phyloP scores from a whole-genome alignment of 352 stramenopile genomes.

The Phytopythium vexans region DNA sequence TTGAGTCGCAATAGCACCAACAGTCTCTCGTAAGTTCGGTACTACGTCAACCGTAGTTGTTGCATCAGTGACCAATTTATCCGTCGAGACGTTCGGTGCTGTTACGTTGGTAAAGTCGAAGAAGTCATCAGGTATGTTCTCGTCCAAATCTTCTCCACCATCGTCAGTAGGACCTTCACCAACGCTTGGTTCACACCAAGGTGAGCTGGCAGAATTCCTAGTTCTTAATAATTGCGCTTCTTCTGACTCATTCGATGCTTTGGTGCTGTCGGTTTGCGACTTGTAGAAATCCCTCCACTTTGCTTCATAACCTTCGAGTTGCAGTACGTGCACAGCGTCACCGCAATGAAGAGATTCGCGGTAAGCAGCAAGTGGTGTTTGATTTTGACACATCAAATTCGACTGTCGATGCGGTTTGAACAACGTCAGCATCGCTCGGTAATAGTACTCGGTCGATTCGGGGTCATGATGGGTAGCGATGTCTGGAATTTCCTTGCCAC shows the following conservation, averaged over 20 bases:
- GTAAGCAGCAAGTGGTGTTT: not conserved
- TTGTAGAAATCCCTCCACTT: conserved; percentile 11
- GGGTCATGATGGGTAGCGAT: not conserved
- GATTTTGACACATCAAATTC: not conserved
- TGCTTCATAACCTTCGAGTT: not conserved
- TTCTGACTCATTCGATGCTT: not conserved
- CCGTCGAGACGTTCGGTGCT: not conserved
- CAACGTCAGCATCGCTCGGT: conserved; percentile 1
- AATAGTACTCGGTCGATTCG: conserved; percentile 8
- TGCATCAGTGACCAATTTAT: not conserved
- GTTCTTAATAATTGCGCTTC: conserved; percentile 8
- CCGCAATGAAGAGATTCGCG: not conserved
- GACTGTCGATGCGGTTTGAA: conserved; percentile 14
- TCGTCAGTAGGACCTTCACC: not conserved
- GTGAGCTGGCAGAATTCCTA: no score
- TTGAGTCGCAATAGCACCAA: not conserved
- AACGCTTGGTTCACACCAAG: no score
- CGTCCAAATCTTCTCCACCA: not conserved
- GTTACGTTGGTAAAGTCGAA: not conserved
- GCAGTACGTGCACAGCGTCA: not conserved
- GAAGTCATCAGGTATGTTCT: no score
- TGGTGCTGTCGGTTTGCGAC: not conserved
- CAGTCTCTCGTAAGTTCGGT: not conserved
- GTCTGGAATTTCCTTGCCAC: conserved; percentile 11
- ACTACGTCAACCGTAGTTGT: not conserved